phyloP scores from a whole-genome alignment of 345 rosid species.

The Populus ilicifolia region DNA sequence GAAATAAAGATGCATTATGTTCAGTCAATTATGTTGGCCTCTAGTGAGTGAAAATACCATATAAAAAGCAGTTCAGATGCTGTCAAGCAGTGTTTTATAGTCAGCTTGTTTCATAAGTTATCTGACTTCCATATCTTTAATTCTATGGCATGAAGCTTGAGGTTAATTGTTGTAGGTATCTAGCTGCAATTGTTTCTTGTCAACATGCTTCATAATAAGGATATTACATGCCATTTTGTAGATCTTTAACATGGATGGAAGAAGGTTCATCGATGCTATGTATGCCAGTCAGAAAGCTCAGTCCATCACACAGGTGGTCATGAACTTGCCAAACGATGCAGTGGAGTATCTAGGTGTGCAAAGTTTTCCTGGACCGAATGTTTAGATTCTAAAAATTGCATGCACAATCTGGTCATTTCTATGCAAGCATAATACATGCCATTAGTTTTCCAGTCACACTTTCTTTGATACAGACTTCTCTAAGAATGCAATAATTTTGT shows the following conservation, averaged over 20 bases:
- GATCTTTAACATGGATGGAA: slow-evolving; percentile 87
- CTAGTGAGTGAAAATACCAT: too few relatives aligned
- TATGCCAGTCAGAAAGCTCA: slow-evolving; percentile 65
- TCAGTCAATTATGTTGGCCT: too few relatives aligned
- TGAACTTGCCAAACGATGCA: slow-evolving; percentile 88
- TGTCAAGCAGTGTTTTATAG: too few relatives aligned
- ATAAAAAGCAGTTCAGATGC: too few relatives aligned
- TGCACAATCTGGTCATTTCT: neutral
- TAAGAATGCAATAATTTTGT: neutral
- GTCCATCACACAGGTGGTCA: slow-evolving; percentile 67
- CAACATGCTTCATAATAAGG: slow-evolving; percentile 12
- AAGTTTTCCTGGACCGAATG: neutral
- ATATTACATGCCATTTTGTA: slow-evolving; percentile 20
- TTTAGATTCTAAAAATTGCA: neutral
- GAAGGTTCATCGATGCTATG: slow-evolving; percentile 76
- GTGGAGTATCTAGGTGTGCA: slow-evolving; percentile 65
- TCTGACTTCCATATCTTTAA: neutral
- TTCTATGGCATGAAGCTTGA: neutral
- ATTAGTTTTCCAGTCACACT: neutral
- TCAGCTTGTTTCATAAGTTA: too few relatives aligned
- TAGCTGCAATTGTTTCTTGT: neutral
- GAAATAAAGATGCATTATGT: too few relatives aligned
- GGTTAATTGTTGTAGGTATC: neutral
- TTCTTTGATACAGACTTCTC: neutral
- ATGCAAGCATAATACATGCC: neutral